phyloP scores from a whole-genome alignment of 768 basidiomycete genomes.

The Russula abietina region DNA sequence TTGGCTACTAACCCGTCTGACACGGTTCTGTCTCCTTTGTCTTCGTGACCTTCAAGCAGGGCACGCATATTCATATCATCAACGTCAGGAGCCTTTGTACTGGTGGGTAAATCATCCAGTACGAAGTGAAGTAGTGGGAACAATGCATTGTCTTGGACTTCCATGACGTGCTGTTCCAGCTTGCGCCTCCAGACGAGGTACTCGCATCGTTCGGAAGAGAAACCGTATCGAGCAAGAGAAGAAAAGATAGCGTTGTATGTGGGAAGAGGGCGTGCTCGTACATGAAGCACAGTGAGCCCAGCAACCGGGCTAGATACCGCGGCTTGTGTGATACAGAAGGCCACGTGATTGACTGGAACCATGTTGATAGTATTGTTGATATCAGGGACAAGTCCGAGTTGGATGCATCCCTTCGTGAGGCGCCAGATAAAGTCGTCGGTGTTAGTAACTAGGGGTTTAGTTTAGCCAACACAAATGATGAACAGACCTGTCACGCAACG shows the following conservation, averaged over 20 bases:
- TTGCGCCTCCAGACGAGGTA: conserved; percentile 89
- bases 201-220: conserved; percentile 68
- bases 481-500: conserved; percentile 28
- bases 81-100: conserved; percentile 87
- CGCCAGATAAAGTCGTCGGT: conserved; percentile 98
- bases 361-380: conserved; percentile 99
- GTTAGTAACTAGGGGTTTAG: conserved; percentile 67
- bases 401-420: conserved; percentile 95
- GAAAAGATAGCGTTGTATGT: conserved; percentile 85
- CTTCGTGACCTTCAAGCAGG: conserved; percentile 43
- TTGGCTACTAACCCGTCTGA: conserved; percentile 70
- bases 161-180: conserved; percentile 93
- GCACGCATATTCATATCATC: conserved; percentile 80
- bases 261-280: conserved; percentile 79
- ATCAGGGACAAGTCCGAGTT: conserved; percentile 93
- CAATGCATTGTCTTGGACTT: conserved; percentile 90
- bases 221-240: conserved; percentile 73
- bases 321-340: conserved; percentile 70
- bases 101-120: conserved; percentile 92
- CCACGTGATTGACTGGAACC: conserved; percentile 96
- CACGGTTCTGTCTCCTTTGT: conserved; percentile 49
- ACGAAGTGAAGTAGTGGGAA: conserved; percentile 98
- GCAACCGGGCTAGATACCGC: conserved; percentile 45
- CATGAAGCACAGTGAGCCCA: conserved; percentile 62
- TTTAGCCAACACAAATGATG: not conserved